Percentiles rank a stretch among this genome's conserved stretches.
phyloP scores from a whole-genome alignment of 23 red algal genomes.

The Gracilaria domingensis region DNA sequence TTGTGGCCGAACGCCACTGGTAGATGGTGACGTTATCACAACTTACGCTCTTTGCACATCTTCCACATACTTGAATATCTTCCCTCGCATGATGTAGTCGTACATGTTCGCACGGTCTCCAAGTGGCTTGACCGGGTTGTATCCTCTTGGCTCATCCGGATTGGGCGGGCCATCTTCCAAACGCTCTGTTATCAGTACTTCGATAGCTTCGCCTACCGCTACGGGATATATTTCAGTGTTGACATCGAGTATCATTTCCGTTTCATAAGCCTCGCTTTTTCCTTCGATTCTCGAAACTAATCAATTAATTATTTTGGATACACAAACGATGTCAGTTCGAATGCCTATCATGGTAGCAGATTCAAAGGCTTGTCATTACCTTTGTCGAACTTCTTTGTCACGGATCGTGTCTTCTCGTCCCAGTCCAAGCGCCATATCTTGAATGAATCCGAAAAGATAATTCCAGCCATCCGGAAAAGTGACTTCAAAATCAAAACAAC shows the following conservation, averaged over 20 bases:
- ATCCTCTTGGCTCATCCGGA: conserved; percentile 36
- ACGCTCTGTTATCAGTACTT: conserved; percentile 55
- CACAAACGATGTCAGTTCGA: background rate
- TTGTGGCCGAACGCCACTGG: background rate
- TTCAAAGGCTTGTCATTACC: background rate
- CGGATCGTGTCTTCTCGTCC: conserved; percentile 28
- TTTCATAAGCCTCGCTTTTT: conserved; percentile 74
- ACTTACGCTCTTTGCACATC: conserved; percentile 66
- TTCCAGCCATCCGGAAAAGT: conserved; percentile 2
- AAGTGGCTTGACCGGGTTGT: conserved; percentile 56
- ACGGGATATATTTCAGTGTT: conserved; percentile 86
- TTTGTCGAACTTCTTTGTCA: conserved; percentile 34
- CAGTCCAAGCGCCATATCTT: conserved; percentile 37
- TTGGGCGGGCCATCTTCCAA: conserved; percentile 47
- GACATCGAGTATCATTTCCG: conserved; percentile 79
- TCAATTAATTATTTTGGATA: background rate
- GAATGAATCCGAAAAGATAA: conserved; percentile 38
- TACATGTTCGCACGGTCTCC: conserved; percentile 61
- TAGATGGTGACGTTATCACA: background rate
- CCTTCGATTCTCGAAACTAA: conserved; percentile 82
- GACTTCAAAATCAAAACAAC: background rate
- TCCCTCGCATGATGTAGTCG: conserved; percentile 88
- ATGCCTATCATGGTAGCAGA: background rate
- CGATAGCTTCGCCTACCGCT: conserved; percentile 50
- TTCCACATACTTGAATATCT: conserved; percentile 84